Evolutionary conservation across 78 protist genomes (phyloP), one percentile per base, ranked within the genome.

Genomic region (Dictyostelium purpureum): DNA sequence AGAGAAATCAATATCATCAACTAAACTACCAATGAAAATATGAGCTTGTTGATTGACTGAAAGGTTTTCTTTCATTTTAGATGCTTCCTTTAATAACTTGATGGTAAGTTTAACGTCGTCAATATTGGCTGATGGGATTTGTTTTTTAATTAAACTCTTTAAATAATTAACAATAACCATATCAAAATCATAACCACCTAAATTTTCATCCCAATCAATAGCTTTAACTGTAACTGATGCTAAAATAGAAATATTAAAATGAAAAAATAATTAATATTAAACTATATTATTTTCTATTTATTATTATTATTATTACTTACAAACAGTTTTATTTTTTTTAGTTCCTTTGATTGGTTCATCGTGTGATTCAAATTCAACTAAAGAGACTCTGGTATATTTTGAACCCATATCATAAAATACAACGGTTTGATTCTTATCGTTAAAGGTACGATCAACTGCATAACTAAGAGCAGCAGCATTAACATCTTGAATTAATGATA

Each of bases 391-490:
- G n/a, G 93, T 87, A 24, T 51, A 59, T 42, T 66, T 54, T 16
- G 94, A 82, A 74, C 97, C 97, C 94, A 95, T 93, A 74, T 95
- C 96, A 35, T 82, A 95, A 43, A 95, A 92, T 81, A 92, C 38
- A 1, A 77, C 73, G 4, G 74, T 43, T 59, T 79, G 57, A 19
- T 88, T 87, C 38, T 43, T 69, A 4, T 92, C 94, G 14, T 52
- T 16, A 51, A 81, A 79, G 11, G 21, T 59, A 10, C 95, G n/a
- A 40, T 78, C 89, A 51, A 59, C 57, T 35, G 93, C 95, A 59
- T 65, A 92, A 11, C 77, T 51, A 19, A 92, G 9, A 2, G 91
- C 85, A 21, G 85, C 95, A 1, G 89, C 96, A 33, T 74, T 76
- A 77, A 47, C 69, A 26, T 51, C 74, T 7, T 57, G 37, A 69